Percentiles rank a stretch among this genome's conserved stretches.
phyloP scores from a whole-genome alignment of 441 rosid species.

The Gossypium schwendimanii region DNA sequence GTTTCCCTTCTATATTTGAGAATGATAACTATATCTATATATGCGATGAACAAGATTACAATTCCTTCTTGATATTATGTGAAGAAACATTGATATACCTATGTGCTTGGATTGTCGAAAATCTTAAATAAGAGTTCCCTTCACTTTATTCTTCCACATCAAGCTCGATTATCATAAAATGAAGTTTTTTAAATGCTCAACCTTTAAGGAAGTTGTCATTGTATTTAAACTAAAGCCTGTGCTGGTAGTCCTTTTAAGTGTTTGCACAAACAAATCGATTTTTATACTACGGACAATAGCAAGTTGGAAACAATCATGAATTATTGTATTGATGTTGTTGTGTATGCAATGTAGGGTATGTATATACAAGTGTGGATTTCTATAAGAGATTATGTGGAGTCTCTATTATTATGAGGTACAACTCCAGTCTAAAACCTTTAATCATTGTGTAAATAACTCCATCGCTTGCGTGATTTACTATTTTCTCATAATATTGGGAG shows the following conservation, averaged over 20 bases:
- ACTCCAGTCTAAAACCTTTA: slow-evolving; percentile 10
- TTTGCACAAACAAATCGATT: no score
- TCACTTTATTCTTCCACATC: no score
- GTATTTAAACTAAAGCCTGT: no score
- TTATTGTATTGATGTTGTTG: not conserved
- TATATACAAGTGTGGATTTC: slow-evolving; percentile 93
- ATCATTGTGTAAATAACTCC: not conserved
- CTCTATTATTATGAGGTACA: slow-evolving; percentile 82
- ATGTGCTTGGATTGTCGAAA: no score
- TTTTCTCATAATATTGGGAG: not conserved
- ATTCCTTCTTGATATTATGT: not conserved
- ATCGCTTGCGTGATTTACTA: not conserved
- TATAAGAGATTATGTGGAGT: slow-evolving; percentile 93
- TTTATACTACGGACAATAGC: no score
- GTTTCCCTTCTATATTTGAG: not conserved
- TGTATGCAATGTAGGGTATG: slow-evolving; percentile 49
- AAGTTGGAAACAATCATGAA: not conserved
- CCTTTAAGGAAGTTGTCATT: no score
- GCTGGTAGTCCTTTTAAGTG: no score
- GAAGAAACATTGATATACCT: not conserved
- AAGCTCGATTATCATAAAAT: no score
- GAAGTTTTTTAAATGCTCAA: no score
- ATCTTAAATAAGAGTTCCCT: no score
- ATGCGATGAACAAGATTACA: not conserved
- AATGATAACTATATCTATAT: not conserved